These are phyloP conservation scores for Acanthamoeba royreba DNA, from an alignment of 208 protist species.

Conservation along the genomic window DNA sequence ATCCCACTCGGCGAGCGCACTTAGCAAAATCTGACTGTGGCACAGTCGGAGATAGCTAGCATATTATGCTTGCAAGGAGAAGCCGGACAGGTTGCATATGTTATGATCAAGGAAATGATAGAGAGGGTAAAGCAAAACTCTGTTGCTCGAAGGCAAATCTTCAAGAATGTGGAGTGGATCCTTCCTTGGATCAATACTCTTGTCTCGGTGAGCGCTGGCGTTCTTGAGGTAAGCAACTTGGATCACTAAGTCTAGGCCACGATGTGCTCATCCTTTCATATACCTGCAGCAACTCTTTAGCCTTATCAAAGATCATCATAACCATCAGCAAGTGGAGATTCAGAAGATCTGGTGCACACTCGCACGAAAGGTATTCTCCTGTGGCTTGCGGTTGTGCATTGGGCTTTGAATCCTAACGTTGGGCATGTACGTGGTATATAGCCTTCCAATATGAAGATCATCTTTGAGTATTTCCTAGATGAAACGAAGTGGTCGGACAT, in stretches of 20 bases:
- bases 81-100: neutral
- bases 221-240: constrained; percentile 20
- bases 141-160: neutral
- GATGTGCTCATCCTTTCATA: neutral
- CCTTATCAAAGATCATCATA: constrained; percentile 38
- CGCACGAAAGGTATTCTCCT: neutral
- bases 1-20: neutral
- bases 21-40: neutral
- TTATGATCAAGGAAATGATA: constrained; percentile 23
- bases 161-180: constrained; percentile 33
- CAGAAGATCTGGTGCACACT: constrained; percentile 43
- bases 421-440: neutral
- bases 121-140: neutral
- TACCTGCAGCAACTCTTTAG: neutral
- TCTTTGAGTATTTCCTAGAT: constrained; percentile 40
- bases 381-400: no score
- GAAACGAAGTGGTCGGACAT: neutral
- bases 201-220: neutral
- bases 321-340: neutral
- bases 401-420: neutral
- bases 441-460: constrained; percentile 29
- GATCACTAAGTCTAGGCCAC: neutral
- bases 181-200: constrained; percentile 40
- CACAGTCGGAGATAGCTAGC: constrained; percentile 33
- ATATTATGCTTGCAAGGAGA: constrained; percentile 1